These are phyloP conservation scores for Alternaria gaisen DNA, from an alignment of 2,329 filamentous ascomycete species.

Conservation along the genomic window DNA sequence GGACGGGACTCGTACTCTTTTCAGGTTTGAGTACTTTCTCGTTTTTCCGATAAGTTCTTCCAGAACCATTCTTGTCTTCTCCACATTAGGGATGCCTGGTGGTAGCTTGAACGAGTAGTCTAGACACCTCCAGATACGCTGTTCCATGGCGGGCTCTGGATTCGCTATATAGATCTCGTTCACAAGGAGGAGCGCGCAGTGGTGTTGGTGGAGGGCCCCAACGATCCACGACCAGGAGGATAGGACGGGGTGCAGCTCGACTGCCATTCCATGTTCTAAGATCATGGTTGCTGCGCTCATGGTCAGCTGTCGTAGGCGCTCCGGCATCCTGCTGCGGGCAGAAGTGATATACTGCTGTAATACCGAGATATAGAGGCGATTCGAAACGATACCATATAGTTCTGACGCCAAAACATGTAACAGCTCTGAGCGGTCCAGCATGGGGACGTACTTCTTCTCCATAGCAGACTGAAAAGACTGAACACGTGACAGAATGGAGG, in stretches of 20 bases:
- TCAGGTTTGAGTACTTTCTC: constrained; percentile 66
- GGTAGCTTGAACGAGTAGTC: constrained; percentile 76
- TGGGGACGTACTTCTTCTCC: constrained; percentile 70
- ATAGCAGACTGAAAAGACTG: constrained; percentile 73
- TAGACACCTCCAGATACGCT: constrained; percentile 74
- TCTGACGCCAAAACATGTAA: constrained; percentile 70
- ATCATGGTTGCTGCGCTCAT: constrained; percentile 67
- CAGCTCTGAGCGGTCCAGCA: constrained; percentile 69
- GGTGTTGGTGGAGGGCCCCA: constrained; percentile 77
- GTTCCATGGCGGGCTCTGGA: constrained; percentile 64
- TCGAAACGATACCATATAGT: constrained; percentile 70
- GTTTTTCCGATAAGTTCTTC: constrained; percentile 69
- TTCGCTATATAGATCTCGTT: constrained; percentile 71
- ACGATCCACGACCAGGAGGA: constrained; percentile 73
- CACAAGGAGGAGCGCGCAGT: constrained; percentile 73
- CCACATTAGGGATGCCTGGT: constrained; percentile 58
- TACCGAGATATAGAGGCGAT: constrained; percentile 71
- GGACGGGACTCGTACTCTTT: constrained; percentile 65
- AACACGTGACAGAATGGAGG: constrained; percentile 71
- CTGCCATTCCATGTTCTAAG: constrained; percentile 63
- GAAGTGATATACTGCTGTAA: constrained; percentile 72
- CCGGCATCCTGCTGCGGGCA: constrained; percentile 62
- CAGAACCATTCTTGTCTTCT: constrained; percentile 70
- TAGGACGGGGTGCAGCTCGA: constrained; percentile 64
- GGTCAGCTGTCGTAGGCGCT: constrained; percentile 70